Evolutionary conservation across 805 yeast species (phyloP).

Genomic region (Yarrowia sp.): DNA sequence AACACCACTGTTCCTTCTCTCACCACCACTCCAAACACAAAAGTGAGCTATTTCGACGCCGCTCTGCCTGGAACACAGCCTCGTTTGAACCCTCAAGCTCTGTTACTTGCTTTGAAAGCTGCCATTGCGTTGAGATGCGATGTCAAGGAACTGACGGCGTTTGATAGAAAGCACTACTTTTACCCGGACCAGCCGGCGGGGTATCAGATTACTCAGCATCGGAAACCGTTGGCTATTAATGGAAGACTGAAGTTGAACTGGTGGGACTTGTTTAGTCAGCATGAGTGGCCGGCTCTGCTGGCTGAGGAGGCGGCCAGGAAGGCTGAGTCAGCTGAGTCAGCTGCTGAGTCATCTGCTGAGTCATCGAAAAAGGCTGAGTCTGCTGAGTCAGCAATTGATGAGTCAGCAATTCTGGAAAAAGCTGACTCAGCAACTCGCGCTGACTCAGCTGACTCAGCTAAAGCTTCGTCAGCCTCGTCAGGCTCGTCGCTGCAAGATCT

Average conservation of each 20-base stretch:
- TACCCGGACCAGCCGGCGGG: constrained; percentile 97
- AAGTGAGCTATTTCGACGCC: constrained; percentile 74
- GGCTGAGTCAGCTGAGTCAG: not conserved
- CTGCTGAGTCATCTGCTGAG: too few species aligned
- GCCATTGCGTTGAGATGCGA: constrained; percentile 66
- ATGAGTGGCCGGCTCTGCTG: constrained; percentile 16
- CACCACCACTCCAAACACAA: constrained; percentile 59
- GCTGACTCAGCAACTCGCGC: too few species aligned
- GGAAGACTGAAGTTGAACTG: constrained; percentile 56
- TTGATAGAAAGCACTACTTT: constrained; percentile 94
- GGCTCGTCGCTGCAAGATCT: constrained; percentile 31
- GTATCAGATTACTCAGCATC: constrained; percentile 91
- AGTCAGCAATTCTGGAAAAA: too few species aligned
- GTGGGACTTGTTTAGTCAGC: constrained; percentile 51
- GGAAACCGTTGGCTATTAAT: constrained; percentile 67
- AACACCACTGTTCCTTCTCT: constrained; percentile 41
- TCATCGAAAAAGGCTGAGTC: too few species aligned
- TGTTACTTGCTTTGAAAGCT: constrained; percentile 66
- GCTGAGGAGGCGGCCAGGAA: not conserved
- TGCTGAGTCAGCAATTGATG: too few species aligned
- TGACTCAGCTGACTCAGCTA: not conserved
- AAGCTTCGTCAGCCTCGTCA: constrained; percentile 30
- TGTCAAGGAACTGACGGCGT: constrained; percentile 57
- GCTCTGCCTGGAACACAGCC: constrained; percentile 96
- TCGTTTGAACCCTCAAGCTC: constrained; percentile 66